A percentile compares a stretch with the other conserved stretches of the same genome.
These are phyloP conservation scores for Polygonum maritimum DNA, from an alignment of 148 eudicot genomes.

Conservation along the genomic window DNA sequence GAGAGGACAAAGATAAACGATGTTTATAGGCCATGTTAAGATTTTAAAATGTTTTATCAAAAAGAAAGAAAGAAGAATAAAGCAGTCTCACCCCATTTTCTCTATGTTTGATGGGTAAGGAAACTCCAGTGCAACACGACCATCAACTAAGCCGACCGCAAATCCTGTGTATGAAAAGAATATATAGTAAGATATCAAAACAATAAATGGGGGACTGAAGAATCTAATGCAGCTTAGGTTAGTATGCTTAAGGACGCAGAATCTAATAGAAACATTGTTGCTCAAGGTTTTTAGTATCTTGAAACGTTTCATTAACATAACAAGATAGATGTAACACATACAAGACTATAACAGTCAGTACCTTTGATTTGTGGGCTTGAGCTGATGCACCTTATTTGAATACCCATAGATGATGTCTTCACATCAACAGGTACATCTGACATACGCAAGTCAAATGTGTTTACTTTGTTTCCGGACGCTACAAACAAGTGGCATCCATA, in stretches of 20 bases:
- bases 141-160: slow-evolving; percentile 82
- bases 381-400: slow-evolving; percentile 57
- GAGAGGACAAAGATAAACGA: neutral
- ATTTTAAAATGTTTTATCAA: neutral
- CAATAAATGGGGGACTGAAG: neutral
- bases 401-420: slow-evolving; percentile 31
- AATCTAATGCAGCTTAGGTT: neutral
- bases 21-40: neutral
- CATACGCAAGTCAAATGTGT: slow-evolving; percentile 60
- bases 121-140: slow-evolving; percentile 62
- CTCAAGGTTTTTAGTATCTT: neutral
- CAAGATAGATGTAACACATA: slow-evolving; percentile 3
- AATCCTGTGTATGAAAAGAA: slow-evolving; percentile 35
- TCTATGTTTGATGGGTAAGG: slow-evolving; percentile 30
- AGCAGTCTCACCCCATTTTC: slow-evolving; percentile 36
- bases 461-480: slow-evolving; percentile 54
- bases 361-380: slow-evolving; percentile 50
- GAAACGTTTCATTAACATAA: neutral
- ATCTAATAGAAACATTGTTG: neutral
- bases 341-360: slow-evolving; percentile 18
- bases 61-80: neutral
- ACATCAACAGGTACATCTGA: slow-evolving; percentile 25
- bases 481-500: slow-evolving; percentile 42
- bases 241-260: neutral
- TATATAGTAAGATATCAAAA: neutral